Evolutionary conservation across 305 asterid genomes (phyloP).

Genomic region (Solanum hybrid): DNA sequence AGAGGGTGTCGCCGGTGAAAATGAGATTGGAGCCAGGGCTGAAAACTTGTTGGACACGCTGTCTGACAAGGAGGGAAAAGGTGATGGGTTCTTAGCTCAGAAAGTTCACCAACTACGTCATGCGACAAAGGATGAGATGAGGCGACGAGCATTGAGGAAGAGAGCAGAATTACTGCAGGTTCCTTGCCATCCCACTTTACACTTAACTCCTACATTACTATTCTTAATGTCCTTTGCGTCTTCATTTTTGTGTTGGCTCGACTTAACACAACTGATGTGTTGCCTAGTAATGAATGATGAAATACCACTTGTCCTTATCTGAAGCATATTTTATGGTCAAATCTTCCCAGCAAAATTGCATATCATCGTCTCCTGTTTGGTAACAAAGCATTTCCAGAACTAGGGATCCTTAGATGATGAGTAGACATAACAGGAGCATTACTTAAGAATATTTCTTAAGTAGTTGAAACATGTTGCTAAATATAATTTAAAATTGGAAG

Average conservation of each 20-base stretch:
- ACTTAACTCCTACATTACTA: background rate
- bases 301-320: background rate
- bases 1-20: conserved; percentile 95
- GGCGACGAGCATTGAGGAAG: conserved; percentile 82
- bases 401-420: conserved; percentile 1
- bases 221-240: background rate
- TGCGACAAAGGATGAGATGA: conserved; percentile 94
- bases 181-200: conserved; percentile 10
- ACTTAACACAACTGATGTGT: background rate
- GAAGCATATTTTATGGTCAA: conserved; percentile 3
- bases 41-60: conserved; percentile 94
- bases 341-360: background rate
- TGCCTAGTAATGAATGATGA: background rate
- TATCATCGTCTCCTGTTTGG: conserved; percentile 4
- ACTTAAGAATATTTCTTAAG: background rate
- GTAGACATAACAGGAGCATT: background rate
- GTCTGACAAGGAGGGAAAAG: conserved; percentile 77
- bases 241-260: background rate
- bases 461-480: background rate
- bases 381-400: background rate
- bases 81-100: conserved; percentile 75
- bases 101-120: conserved; percentile 74
- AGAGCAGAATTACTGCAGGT: conserved; percentile 93
- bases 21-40: conserved; percentile 98
- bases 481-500: background rate